A percentile compares a stretch with the other conserved stretches of the same genome.
phyloP scores from a whole-genome alignment of 2,329 filamentous ascomycete genomes.

The Leptographium radiaticola region DNA sequence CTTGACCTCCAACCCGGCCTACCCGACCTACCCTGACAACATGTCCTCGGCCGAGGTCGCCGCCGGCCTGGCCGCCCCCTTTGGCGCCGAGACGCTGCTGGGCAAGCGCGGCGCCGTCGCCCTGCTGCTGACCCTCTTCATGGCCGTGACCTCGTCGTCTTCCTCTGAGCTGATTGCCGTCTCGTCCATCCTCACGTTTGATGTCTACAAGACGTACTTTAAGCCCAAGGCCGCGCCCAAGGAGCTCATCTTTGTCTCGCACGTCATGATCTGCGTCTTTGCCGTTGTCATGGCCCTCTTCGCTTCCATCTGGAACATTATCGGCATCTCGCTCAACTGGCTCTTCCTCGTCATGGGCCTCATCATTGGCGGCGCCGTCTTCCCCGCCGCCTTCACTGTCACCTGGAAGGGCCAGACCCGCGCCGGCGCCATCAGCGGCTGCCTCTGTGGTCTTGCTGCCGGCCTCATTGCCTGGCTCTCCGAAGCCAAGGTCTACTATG shows the following conservation, averaged over 20 bases:
- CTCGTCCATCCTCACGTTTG: constrained; percentile 24
- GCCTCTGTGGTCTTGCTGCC: constrained; percentile 18
- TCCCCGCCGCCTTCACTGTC: constrained; percentile 21
- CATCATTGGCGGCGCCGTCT: constrained; percentile 24
- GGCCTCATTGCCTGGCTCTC: constrained; percentile 25
- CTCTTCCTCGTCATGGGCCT: constrained; percentile 25
- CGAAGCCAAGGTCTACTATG: constrained; percentile 20
- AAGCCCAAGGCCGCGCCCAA: constrained; percentile 14
- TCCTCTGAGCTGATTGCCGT: constrained; percentile 29
- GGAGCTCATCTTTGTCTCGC: constrained; percentile 18
- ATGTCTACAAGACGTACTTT: constrained; percentile 26
- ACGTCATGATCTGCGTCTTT: constrained; percentile 21
- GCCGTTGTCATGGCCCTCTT: constrained; percentile 20
- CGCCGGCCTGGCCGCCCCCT: constrained; percentile 19
- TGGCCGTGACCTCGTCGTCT: constrained; percentile 31
- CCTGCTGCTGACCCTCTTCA: constrained; percentile 29
- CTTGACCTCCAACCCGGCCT: constrained; percentile 13
- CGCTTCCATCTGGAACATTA: constrained; percentile 23
- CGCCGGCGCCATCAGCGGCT: constrained; percentile 9
- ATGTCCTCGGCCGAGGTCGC: constrained; percentile 17
- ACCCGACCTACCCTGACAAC: constrained; percentile 20
- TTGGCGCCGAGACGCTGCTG: constrained; percentile 17
- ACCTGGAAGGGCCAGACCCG: too few species aligned
- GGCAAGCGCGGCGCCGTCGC: constrained; percentile 21
- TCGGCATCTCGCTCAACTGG: constrained; percentile 24